Percentiles rank a stretch among this genome's conserved stretches.
Conservation (phyloP, 179 eudicot species). For the Sideroxylon spinosum region DNA sequence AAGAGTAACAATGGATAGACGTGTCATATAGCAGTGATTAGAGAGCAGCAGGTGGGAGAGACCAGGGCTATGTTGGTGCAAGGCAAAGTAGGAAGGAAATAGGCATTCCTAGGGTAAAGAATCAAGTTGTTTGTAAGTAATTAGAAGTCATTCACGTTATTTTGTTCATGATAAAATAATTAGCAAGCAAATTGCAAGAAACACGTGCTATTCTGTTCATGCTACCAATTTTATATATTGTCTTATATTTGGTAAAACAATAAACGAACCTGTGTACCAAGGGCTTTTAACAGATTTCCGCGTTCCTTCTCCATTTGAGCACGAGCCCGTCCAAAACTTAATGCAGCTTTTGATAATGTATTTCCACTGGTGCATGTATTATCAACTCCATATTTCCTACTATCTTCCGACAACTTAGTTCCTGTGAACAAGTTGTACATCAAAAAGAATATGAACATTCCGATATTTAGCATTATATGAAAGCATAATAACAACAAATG, state of each 20-base stretch:
- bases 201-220: background rate
- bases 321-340: slow-evolving; percentile 63
- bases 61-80: too few relatives aligned
- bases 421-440: slow-evolving; percentile 34
- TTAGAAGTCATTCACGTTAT: too few relatives aligned
- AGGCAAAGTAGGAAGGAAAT: too few relatives aligned
- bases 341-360: slow-evolving; percentile 72
- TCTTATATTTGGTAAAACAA: background rate
- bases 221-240: background rate
- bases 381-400: slow-evolving; percentile 85
- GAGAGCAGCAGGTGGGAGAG: too few relatives aligned
- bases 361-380: slow-evolving; percentile 81
- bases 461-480: background rate
- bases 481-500: slow-evolving; percentile 13
- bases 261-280: slow-evolving; percentile 79
- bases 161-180: too few relatives aligned
- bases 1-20: too few relatives aligned
- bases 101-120: too few relatives aligned
- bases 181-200: background rate
- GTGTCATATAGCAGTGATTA: too few relatives aligned
- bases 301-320: slow-evolving; percentile 88
- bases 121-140: too few relatives aligned
- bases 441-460: slow-evolving; percentile 2
- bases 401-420: slow-evolving; percentile 84
- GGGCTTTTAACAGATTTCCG: slow-evolving; percentile 65